Base-by-base conservation (phyloP, 495 filamentous ascomycete species). In the Pseudomonodictys pantanalensis region DNA sequence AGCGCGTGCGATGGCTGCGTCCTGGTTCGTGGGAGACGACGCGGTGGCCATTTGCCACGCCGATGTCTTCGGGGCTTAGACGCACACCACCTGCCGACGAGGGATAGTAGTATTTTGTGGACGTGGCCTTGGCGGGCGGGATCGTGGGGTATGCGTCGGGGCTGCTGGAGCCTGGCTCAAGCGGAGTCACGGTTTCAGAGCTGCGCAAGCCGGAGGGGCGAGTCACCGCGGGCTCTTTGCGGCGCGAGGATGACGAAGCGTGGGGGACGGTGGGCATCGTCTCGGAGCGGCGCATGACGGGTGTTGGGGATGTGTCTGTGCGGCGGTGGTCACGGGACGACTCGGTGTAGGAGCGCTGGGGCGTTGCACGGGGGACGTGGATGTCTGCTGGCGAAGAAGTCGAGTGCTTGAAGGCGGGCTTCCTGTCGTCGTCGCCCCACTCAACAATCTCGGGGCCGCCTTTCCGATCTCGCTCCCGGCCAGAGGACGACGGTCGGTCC, bases 361-460 rank as follows among this genome's bases (percentile, higher is more conserved):
- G 65, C 9, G 57, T 53, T 11, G 25, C 33, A n/a, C 56, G 54
- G 9, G 47, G 58, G 28, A 66, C 55, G 25, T 63, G 53, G 20
- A 68, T 42, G n/a, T 62, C 62, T 20, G 64, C 56, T 8, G 58
- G 62, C 10, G 65, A 70, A 18, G 62, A 66, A 20, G 11, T 55
- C 15, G 57, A 66, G 33, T 57, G 67, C 42, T 60, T 60, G 47
- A 68, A 61, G 42, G 58, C 33, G 22, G 43, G 50, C 10, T 15
- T 52, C 45, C 48, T 61, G 7, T 48, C 26, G 23, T 60, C 54
- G 30, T 29, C n/a, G 11, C 22, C 57, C 57, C 56, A 64, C 25
- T 70, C 68, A 11, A 70, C 68, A 39, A 70, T 70, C 52, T 70
- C 68, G 11, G 65, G 64, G 46, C 59, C 5, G 22, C 48, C 41